Percentiles rank a stretch among this genome's conserved stretches.
Conservation (phyloP, 1,139 yeast genomes). For the Suhomyces ambrosiae region DNA sequence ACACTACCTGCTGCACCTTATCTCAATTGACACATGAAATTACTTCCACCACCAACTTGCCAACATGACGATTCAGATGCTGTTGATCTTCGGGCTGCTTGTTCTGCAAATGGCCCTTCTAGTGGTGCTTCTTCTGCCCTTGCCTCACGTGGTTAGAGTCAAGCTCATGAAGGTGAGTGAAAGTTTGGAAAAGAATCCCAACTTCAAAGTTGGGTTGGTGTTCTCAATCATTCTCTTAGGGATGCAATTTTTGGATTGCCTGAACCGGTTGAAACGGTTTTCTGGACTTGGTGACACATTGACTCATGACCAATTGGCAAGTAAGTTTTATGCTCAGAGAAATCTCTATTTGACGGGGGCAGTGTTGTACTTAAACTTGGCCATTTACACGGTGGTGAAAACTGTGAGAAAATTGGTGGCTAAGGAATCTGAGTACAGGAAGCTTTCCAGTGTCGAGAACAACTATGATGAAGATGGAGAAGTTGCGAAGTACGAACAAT, state of each 20-base stretch:
- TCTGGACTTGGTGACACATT: constrained; percentile 26
- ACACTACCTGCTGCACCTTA: background rate
- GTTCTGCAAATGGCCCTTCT: constrained; percentile 56
- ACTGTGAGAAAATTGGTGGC: constrained; percentile 59
- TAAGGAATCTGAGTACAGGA: constrained; percentile 51
- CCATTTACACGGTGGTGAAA: constrained; percentile 59
- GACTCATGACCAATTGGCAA: constrained; percentile 47
- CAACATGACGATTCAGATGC: constrained; percentile 50
- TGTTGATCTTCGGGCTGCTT: constrained; percentile 46
- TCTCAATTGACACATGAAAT: background rate
- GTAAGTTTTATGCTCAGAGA: constrained; percentile 69
- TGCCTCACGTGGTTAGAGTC: constrained; percentile 58
- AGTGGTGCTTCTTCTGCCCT: constrained; percentile 58
- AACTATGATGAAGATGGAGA: constrained; percentile 31
- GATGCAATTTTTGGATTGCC: constrained; percentile 62
- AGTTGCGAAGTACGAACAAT: constrained; percentile 40
- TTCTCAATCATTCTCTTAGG: constrained; percentile 51
- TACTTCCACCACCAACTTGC: background rate
- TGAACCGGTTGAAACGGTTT: constrained; percentile 46
- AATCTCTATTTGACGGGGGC: constrained; percentile 74
- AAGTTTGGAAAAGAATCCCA: constrained; percentile 36
- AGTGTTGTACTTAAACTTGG: constrained; percentile 59
- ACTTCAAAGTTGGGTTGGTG: constrained; percentile 51
- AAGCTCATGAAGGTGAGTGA: constrained; percentile 44
- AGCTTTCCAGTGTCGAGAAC: constrained; percentile 22